Evolutionary conservation across 352 stramenopile genomes (phyloP).

Genomic region (Pythium utonaiense): DNA sequence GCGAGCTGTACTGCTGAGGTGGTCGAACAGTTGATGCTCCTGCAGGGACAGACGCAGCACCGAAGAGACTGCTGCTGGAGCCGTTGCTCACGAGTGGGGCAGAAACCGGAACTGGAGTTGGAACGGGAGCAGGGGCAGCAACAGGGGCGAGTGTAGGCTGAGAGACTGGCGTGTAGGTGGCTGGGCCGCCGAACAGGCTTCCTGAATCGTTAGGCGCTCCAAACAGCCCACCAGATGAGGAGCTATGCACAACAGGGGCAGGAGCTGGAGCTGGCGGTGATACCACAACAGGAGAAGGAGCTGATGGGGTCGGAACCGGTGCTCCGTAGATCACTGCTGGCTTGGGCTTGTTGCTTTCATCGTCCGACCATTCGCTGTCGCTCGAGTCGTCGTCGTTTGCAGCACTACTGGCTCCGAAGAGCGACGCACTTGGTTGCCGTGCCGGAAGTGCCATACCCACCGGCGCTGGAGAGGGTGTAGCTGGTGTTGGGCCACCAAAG

Average conservation of each 20-base stretch:
- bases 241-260: constrained; percentile 3
- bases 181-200: constrained; percentile 5
- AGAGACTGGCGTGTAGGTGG: not conserved
- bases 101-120: not conserved
- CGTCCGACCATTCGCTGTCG: constrained; percentile 28
- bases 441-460: not conserved
- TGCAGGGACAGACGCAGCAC: not conserved
- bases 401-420: constrained; percentile 16
- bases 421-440: constrained; percentile 2
- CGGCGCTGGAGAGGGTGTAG: not conserved
- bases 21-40: too few species aligned
- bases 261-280: constrained; percentile 23
- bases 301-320: constrained; percentile 12
- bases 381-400: constrained; percentile 14
- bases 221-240: constrained; percentile 12
- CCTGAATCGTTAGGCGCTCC: constrained; percentile 3
- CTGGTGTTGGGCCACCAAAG: constrained; percentile 2
- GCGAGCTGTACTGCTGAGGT: constrained; percentile 42
- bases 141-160: not conserved
- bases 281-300: constrained; percentile 1
- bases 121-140: not conserved
- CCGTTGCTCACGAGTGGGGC: too few species aligned
- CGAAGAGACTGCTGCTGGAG: too few species aligned
- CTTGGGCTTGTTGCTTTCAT: constrained; percentile 18
- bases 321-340: not conserved